Evolutionary conservation across 1,284 basidiomycete genomes (phyloP), one percentile per base, ranked within the genome.

Genomic region (Sanghuangporus baumii): DNA sequence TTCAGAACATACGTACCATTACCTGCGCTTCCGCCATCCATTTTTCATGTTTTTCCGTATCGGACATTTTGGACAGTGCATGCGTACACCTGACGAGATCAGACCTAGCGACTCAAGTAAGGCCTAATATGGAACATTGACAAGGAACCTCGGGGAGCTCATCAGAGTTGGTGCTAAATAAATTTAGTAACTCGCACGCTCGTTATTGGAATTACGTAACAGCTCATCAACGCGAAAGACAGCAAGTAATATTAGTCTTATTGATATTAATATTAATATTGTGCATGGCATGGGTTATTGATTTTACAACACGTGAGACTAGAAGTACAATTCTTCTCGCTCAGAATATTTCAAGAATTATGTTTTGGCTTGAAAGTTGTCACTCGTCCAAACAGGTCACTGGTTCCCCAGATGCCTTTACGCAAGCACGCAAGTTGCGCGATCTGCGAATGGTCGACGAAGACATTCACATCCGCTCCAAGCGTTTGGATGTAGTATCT

Each of bases 321-420:
- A 31, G 26, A 31, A 31, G 26, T 31, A 31, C 26, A 31, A 31
- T 31, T 31, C 2, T 5, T 31, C 26, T 31, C 5, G 26, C 26
- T 31, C 26, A 31, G 26, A 31, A 4, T 31, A 31, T 54, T 37
- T 54, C 52, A 54, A 12, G 31, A 14, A 37, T 54, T 37, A 37
- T 54, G 52, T 34, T 18, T 36, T 37, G 52, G 52, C 31, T 54
- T 71, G 55, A 76, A 76, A 3, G 75, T 75, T 26, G 76, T 72
- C 18, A 76, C 71, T 37, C 71, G 68, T 36, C 71, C 73, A 67
- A 78, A 79, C 57, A 79, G 80, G 57, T 69, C 73, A 62, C 72
- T 76, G 16, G 77, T 79, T 20, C 78, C 78, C 79, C 78, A 81
- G 37, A 80, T 78, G 18, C 79, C 79, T 43, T 75, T 74, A 57